These are phyloP conservation scores for Pichia kluyveri DNA, from an alignment of 805 yeast genomes.

Conservation along the genomic window DNA sequence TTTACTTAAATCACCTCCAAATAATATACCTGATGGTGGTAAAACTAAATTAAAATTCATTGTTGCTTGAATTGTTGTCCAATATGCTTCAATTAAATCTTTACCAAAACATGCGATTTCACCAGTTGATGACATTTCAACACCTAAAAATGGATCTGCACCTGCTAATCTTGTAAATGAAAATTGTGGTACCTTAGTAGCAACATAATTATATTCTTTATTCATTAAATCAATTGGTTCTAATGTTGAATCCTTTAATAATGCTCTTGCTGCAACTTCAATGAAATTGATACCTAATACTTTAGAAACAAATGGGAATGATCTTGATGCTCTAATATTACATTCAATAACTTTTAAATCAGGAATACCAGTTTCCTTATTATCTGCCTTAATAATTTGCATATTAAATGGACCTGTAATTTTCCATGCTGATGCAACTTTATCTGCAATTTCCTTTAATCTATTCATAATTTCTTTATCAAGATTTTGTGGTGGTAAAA, in stretches of 20 bases:
- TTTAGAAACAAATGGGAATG: constrained; percentile 98
- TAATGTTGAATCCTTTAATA: constrained; percentile 66
- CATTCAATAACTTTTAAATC: constrained; percentile 95
- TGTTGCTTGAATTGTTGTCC: constrained; percentile 94
- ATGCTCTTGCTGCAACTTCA: constrained; percentile 86
- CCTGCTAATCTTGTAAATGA: constrained; percentile 98
- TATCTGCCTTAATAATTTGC: constrained; percentile 83
- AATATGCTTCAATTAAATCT: constrained; percentile 82
- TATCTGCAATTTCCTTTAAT: constrained; percentile 81
- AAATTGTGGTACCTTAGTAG: constrained; percentile 97
- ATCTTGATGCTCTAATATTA: constrained; percentile 96
- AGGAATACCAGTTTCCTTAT: constrained; percentile 44
- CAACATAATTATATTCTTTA: constrained; percentile 69
- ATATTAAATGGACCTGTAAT: constrained; percentile 98
- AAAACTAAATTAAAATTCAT: constrained; percentile 94
- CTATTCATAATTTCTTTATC: constrained; percentile 58
- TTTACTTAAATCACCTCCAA: constrained; percentile 86
- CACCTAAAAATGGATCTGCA: constrained; percentile 98
- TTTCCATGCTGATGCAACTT: constrained; percentile 89
- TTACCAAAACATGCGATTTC: constrained; percentile 96
- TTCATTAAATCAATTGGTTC: constrained; percentile 79
- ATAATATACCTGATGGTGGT: constrained; percentile 82
- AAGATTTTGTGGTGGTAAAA: constrained; percentile 83
- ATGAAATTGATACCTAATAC: constrained; percentile 92
- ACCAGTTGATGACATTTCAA: constrained; percentile 99